phyloP scores from a whole-genome alignment of 2,329 filamentous ascomycete species.

The Colletotrichum noveboracense region DNA sequence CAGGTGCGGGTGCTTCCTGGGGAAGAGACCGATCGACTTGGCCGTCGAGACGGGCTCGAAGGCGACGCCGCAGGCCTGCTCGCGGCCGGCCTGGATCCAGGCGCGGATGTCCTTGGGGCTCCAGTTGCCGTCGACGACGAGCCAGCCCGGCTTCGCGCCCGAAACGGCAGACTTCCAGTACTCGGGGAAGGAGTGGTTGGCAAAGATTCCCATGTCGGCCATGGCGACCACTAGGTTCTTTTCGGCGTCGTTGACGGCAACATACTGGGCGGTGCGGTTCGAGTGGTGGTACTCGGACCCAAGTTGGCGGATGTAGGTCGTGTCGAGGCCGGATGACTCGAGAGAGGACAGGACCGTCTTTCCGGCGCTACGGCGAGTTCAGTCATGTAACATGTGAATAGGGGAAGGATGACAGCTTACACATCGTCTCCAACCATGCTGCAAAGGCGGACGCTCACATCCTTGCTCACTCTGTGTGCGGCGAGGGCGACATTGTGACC shows the following conservation, averaged over 20 bases:
- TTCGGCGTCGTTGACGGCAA: constrained; percentile 83
- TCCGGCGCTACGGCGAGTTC: constrained; percentile 62
- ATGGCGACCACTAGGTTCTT: constrained; percentile 91
- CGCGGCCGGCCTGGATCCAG: constrained; percentile 69
- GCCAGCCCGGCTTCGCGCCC: constrained; percentile 69
- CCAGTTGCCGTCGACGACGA: constrained; percentile 92
- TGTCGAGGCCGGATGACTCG: constrained; percentile 66
- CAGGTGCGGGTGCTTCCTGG: constrained; percentile 42
- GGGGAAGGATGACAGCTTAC: constrained; percentile 42
- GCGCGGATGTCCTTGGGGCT: constrained; percentile 65
- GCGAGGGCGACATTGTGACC: constrained; percentile 91
- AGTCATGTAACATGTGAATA: not conserved
- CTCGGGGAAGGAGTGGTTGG: constrained; percentile 55
- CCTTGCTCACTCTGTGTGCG: constrained; percentile 70
- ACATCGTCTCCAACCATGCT: constrained; percentile 83
- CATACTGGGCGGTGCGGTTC: constrained; percentile 84
- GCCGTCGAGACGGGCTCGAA: constrained; percentile 89
- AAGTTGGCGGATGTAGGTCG: constrained; percentile 65
- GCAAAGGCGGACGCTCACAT: constrained; percentile 71
- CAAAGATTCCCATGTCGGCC: constrained; percentile 92
- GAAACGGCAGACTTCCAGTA: constrained; percentile 67
- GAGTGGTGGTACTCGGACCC: constrained; percentile 51
- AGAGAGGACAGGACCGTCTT: constrained; percentile 73
- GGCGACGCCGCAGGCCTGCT: constrained; percentile 64
- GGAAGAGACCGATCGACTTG: constrained; percentile 77